Conservation (phyloP, 2,329 filamentous ascomycete species). For the Thelonectria olida region DNA sequence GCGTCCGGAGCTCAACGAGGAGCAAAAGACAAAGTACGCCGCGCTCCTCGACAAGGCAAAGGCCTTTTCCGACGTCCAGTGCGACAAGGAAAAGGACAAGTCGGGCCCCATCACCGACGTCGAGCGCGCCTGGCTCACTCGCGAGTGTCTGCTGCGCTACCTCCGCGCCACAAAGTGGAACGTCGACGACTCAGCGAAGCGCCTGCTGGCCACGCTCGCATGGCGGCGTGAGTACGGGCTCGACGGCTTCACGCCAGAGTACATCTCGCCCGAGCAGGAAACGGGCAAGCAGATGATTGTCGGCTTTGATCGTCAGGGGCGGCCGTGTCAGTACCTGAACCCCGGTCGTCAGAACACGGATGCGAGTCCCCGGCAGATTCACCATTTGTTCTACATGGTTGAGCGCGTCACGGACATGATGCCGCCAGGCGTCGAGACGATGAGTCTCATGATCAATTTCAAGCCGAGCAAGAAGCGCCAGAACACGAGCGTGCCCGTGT, state of each 20-base stretch:
- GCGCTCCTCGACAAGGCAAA: conserved; percentile 76
- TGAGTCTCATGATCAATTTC: conserved; percentile 92
- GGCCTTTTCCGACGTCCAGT: conserved; percentile 72
- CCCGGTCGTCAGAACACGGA: conserved; percentile 95
- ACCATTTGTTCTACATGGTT: conserved; percentile 96
- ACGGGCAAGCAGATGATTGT: conserved; percentile 94
- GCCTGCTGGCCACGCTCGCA: conserved; percentile 81
- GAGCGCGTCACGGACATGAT: conserved; percentile 90
- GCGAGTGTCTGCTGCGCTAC: conserved; percentile 91
- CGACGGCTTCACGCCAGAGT: conserved; percentile 80
- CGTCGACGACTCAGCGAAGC: conserved; percentile 76
- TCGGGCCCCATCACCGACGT: conserved; percentile 75
- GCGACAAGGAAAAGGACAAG: conserved; percentile 65
- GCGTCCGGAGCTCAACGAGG: conserved; percentile 70
- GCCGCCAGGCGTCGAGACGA: conserved; percentile 84
- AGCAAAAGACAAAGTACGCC: conserved; percentile 85
- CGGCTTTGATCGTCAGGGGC: conserved; percentile 84
- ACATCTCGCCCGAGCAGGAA: conserved; percentile 93
- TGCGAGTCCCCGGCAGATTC: conserved; percentile 82
- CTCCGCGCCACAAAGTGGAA: conserved; percentile 94
- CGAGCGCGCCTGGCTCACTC: conserved; percentile 90
- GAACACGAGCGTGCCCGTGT: conserved; percentile 77
- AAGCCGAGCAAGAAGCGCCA: conserved; percentile 78
- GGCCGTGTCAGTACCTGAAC: conserved; percentile 92
- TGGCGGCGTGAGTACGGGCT: conserved; percentile 95